Evolutionary conservation across 371 early-diverging fungal genomes (phyloP).

Genomic region (Gilbertella persicaria): DNA sequence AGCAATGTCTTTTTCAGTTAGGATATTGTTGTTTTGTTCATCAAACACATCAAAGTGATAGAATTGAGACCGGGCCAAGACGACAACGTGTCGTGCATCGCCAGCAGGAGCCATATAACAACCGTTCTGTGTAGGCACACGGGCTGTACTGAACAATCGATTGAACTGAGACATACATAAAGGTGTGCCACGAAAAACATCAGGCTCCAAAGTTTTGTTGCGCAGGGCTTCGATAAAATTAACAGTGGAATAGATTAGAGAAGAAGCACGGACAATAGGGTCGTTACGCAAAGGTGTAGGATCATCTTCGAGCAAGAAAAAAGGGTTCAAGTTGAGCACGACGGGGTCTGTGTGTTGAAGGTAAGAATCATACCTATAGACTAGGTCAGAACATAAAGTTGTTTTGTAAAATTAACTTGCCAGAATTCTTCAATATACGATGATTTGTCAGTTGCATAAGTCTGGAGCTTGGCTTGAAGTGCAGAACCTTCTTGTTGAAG

Average conservation of each 20-base stretch:
- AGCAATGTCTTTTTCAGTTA: conserved; percentile 53
- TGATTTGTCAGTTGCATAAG: conserved; percentile 59
- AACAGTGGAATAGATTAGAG: conserved; percentile 52
- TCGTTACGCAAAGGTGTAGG: conserved; percentile 51
- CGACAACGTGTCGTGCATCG: conserved; percentile 57
- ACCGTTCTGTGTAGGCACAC: conserved; percentile 54
- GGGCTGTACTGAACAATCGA: conserved; percentile 60
- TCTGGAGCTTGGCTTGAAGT: conserved; percentile 77
- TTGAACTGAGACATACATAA: conserved; percentile 69
- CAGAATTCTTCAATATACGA: conserved; percentile 62
- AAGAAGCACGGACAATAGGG: conserved; percentile 52
- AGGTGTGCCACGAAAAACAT: conserved; percentile 62
- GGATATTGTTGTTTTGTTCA: conserved; percentile 34
- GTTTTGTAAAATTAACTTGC: conserved; percentile 26
- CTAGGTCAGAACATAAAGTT: conserved; percentile 1
- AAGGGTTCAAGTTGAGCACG: conserved; percentile 51
- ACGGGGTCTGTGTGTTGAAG: conserved; percentile 48
- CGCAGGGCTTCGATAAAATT: conserved; percentile 52
- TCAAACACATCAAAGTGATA: conserved; percentile 68
- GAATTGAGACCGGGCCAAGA: conserved; percentile 62
- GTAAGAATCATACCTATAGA: conserved; percentile 50
- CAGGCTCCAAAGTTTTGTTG: conserved; percentile 59
- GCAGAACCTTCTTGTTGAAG: conserved; percentile 69
- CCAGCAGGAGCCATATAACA: conserved; percentile 52
- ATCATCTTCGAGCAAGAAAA: conserved; percentile 54